Evolutionary conservation across 2,329 filamentous ascomycete genomes (phyloP).

Genomic region (Trichoderma breve): DNA sequence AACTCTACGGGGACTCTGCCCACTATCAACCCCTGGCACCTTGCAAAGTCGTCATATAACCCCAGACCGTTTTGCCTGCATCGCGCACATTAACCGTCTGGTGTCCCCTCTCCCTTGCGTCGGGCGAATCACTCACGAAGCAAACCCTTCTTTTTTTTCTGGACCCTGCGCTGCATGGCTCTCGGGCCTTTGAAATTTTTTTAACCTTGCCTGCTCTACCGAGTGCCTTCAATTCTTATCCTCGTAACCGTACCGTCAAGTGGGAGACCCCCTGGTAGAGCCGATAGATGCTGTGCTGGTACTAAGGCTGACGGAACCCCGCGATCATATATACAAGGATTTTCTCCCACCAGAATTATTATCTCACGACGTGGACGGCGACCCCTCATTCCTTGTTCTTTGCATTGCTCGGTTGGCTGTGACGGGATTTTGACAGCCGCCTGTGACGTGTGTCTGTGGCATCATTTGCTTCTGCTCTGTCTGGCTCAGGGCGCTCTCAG

Average conservation of each 20-base stretch:
- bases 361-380: slow-evolving; percentile 11
- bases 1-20: slow-evolving; percentile 4
- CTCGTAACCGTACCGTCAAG: neutral
- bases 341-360: slow-evolving; percentile 11
- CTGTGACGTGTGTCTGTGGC: slow-evolving; percentile 1
- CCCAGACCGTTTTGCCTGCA: slow-evolving; percentile 14
- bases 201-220: neutral
- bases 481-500: neutral
- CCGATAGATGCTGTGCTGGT: neutral
- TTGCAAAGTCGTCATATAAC: neutral
- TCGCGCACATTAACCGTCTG: slow-evolving; percentile 8
- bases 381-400: slow-evolving; percentile 11
- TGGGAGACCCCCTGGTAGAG: neutral
- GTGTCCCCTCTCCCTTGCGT: slow-evolving; percentile 15
- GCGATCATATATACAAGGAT: slow-evolving; percentile 11
- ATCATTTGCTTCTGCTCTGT: neutral
- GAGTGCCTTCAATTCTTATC: neutral
- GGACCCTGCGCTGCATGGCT: slow-evolving; percentile 18
- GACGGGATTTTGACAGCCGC: neutral
- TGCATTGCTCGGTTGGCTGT: neutral
- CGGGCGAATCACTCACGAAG: slow-evolving; percentile 16
- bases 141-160: slow-evolving; percentile 12
- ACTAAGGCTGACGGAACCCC: slow-evolving; percentile 11
- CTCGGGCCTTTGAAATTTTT: slow-evolving; percentile 2
- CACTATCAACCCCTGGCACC: neutral